Conservation (phyloP, 2,329 filamentous ascomycete genomes). For the Tolypocladium nubicola region DNA sequence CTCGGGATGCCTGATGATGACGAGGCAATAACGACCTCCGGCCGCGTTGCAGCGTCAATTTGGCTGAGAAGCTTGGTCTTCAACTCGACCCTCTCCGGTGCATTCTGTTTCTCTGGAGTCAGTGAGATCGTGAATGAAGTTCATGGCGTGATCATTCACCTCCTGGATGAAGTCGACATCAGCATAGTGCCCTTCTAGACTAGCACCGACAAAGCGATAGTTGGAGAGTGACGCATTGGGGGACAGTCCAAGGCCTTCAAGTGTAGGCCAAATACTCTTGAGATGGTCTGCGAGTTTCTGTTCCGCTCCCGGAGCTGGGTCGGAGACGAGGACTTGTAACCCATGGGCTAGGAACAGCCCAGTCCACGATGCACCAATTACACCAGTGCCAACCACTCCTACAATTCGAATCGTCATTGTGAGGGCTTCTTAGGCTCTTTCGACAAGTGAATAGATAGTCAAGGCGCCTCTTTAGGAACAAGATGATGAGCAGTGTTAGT, state of each 20-base stretch:
- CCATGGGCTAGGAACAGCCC: slow-evolving; percentile 20
- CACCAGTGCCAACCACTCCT: slow-evolving; percentile 20
- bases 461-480: no score
- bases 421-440: no score
- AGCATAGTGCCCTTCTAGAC: slow-evolving; percentile 1
- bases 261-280: slow-evolving; percentile 3
- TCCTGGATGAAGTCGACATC: slow-evolving; percentile 24
- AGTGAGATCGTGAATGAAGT: no score
- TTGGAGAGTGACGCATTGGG: neutral
- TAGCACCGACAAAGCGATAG: slow-evolving; percentile 2
- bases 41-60: slow-evolving; percentile 17
- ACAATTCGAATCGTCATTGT: slow-evolving; percentile 1
- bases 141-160: neutral
- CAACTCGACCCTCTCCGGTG: slow-evolving; percentile 26
- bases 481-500: no score
- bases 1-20: slow-evolving; percentile 24
- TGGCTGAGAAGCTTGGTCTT: slow-evolving; percentile 24
- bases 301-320: slow-evolving; percentile 24
- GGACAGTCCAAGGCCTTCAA: neutral
- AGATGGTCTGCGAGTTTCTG: slow-evolving; percentile 12
- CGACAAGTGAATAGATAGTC: no score
- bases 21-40: slow-evolving; percentile 26
- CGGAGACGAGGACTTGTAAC: slow-evolving; percentile 26
- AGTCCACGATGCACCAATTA: slow-evolving; percentile 26
- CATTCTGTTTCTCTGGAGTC: slow-evolving; percentile 13